phyloP scores from a whole-genome alignment of 805 yeast species.

The Ogataea henricii region DNA sequence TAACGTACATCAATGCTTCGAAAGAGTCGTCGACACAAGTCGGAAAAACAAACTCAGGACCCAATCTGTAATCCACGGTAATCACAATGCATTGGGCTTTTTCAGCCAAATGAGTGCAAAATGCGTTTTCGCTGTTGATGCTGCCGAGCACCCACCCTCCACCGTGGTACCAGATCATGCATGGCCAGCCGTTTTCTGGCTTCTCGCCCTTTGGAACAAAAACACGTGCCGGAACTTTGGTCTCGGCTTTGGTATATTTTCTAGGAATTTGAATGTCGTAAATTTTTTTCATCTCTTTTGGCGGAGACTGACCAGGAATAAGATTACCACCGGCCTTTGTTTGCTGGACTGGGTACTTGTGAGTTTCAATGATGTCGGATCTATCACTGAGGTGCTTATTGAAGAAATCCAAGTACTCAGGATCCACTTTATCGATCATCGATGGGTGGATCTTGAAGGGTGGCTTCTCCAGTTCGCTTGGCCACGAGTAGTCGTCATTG shows the following conservation, averaged over 20 bases:
- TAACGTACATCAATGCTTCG: slow-evolving; percentile 37
- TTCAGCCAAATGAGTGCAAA: slow-evolving; percentile 43
- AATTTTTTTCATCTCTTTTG: slow-evolving; percentile 23
- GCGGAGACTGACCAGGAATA: slow-evolving; percentile 32
- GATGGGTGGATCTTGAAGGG: slow-evolving; percentile 36
- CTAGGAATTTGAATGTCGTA: slow-evolving; percentile 25
- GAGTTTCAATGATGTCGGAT: slow-evolving; percentile 26
- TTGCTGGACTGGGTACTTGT: slow-evolving; percentile 25
- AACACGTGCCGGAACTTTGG: slow-evolving; percentile 28
- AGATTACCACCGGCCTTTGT: slow-evolving; percentile 25
- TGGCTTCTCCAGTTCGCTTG: slow-evolving; percentile 23
- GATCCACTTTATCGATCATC: slow-evolving; percentile 23
- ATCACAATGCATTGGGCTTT: slow-evolving; percentile 38
- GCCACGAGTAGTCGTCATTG: slow-evolving; percentile 34
- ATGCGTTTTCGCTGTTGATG: slow-evolving; percentile 39
- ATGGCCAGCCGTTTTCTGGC: slow-evolving; percentile 31
- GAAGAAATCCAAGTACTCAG: slow-evolving; percentile 26
- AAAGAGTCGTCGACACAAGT: slow-evolving; percentile 49
- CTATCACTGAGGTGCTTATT: slow-evolving; percentile 21
- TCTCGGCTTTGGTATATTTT: slow-evolving; percentile 30
- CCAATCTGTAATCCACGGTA: slow-evolving; percentile 50
- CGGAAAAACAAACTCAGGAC: slow-evolving; percentile 53
- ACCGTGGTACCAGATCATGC: slow-evolving; percentile 37
- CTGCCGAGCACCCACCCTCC: slow-evolving; percentile 40
- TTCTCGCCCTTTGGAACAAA: slow-evolving; percentile 32